Evolutionary conservation across 106 monocot genomes (phyloP), one percentile per base, ranked within the genome.

Genomic region (Apostasia ramifera): DNA sequence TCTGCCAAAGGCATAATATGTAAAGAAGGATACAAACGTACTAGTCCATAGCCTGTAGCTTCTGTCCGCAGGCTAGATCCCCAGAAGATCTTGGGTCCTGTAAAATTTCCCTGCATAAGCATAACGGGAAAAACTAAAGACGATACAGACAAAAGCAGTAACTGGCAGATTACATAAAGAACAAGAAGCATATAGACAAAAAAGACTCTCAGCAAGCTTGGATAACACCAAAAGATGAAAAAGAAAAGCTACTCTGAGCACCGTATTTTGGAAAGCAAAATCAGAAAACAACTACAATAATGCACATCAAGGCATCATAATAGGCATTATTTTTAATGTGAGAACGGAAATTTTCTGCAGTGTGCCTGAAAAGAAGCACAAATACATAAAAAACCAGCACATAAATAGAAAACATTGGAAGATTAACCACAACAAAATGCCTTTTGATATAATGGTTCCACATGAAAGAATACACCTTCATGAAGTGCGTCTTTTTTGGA

Each of bases 1-100:
- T 55, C 12, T 56, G 4, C 40, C 26, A 69, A 8, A 1, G 54
- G 55, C 68, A 44, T 3, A 42, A 55, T 56, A 67, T 9, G 43
- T 55, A 57, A 51, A 14, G 15, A n/a, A 57, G 15, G 41, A 43
- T 43, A 61, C 10, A 41, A 72, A 73, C 0, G 46, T 86, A 93
- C 98, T 90, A 98, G 70, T 81, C 98, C 98, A 80, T 93, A 98
- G 52, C 92, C 98, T 68, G 98, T 98, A 73, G 98, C 92, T 83
- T 98, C 98, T 78, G 98, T 98, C 61, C 98, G 84, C 50, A 98
- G 87, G 78, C 90, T 98, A 67, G 93, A 98, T 67, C 98, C 98
- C 98, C 98, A 97, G 82, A 92, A 93, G 13, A 92, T 83, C 72
- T 93, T 98, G 53, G 98, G 98, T 76, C 98, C 98, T 70, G 86